Percentiles rank a stretch among this genome's conserved stretches.
Evolutionary conservation across 2,329 filamentous ascomycete species (phyloP).

Genomic region (Colletotrichum nymphaeae): DNA sequence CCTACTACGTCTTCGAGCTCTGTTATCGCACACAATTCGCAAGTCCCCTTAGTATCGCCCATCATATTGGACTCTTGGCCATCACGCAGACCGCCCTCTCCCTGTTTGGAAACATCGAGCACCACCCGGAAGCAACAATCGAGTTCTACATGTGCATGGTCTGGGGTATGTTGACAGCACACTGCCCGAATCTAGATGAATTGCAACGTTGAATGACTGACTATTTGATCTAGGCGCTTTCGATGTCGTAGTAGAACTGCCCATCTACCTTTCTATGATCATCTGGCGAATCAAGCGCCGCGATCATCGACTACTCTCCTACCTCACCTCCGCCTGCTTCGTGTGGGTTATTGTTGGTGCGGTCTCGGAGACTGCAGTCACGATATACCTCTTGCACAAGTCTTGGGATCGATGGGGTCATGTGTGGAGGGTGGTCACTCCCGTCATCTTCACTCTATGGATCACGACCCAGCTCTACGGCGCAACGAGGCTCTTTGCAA

Average conservation of each 20-base stretch:
- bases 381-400: slow-evolving; percentile 31
- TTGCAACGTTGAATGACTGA: not conserved
- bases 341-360: slow-evolving; percentile 24
- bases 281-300: slow-evolving; percentile 27
- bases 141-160: slow-evolving; percentile 37
- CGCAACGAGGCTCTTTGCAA: slow-evolving; percentile 19
- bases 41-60: slow-evolving; percentile 34
- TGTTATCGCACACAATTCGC: slow-evolving; percentile 35
- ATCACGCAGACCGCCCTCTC: slow-evolving; percentile 33
- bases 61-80: slow-evolving; percentile 35
- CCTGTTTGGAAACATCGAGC: slow-evolving; percentile 23
- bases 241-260: slow-evolving; percentile 29
- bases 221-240: not conserved
- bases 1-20: slow-evolving; percentile 38
- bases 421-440: slow-evolving; percentile 30
- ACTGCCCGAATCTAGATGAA: not conserved
- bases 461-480: slow-evolving; percentile 35
- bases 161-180: slow-evolving; percentile 14
- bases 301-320: slow-evolving; percentile 19
- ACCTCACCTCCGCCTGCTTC: slow-evolving; percentile 13
- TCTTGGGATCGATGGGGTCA: slow-evolving; percentile 34
- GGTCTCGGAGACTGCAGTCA: slow-evolving; percentile 21
- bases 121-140: slow-evolving; percentile 26
- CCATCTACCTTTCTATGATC: slow-evolving; percentile 34
- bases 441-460: slow-evolving; percentile 32